Evolutionary conservation across 2,329 filamentous ascomycete genomes (phyloP).

Genomic region (Aspergillus luchuensis): DNA sequence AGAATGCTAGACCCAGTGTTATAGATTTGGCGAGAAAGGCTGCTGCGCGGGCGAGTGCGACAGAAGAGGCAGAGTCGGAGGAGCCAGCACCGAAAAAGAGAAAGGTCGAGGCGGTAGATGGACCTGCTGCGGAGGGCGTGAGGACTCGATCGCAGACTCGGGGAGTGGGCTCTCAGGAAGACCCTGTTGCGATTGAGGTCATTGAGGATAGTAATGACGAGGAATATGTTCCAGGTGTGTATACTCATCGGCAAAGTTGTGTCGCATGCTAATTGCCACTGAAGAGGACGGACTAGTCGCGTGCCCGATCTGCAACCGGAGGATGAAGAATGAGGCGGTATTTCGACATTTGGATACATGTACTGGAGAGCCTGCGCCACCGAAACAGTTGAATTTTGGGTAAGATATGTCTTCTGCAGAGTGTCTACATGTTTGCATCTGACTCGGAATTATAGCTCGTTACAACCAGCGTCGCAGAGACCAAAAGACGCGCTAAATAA

Average conservation of each 20-base stretch:
- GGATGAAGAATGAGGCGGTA: constrained; percentile 78
- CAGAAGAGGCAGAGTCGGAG: constrained; percentile 45
- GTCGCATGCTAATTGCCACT: constrained; percentile 8
- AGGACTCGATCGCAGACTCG: constrained; percentile 40
- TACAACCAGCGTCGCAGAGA: constrained; percentile 24
- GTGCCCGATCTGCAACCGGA: constrained; percentile 77
- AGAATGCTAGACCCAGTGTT: constrained; percentile 62
- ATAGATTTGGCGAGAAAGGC: constrained; percentile 63
- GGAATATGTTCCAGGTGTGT: constrained; percentile 40
- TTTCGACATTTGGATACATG: constrained; percentile 78
- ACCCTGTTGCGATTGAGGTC: constrained; percentile 27
- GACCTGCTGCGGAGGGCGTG: constrained; percentile 37
- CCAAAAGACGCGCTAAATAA: constrained; percentile 28
- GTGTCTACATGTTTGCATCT: constrained; percentile 15
- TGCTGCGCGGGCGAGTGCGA: constrained; percentile 54
- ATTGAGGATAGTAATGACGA: constrained; percentile 48
- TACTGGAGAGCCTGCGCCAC: constrained; percentile 36
- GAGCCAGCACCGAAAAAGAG: constrained; percentile 38
- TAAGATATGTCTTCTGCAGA: constrained; percentile 21
- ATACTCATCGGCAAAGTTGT: neutral
- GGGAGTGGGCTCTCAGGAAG: constrained; percentile 17
- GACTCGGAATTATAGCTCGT: constrained; percentile 24
- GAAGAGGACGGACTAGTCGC: constrained; percentile 73
- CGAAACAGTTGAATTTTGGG: constrained; percentile 30
- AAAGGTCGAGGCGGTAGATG: constrained; percentile 38